phyloP scores from a whole-genome alignment of 129 eudicot species.

The Kitagawia praeruptora region DNA sequence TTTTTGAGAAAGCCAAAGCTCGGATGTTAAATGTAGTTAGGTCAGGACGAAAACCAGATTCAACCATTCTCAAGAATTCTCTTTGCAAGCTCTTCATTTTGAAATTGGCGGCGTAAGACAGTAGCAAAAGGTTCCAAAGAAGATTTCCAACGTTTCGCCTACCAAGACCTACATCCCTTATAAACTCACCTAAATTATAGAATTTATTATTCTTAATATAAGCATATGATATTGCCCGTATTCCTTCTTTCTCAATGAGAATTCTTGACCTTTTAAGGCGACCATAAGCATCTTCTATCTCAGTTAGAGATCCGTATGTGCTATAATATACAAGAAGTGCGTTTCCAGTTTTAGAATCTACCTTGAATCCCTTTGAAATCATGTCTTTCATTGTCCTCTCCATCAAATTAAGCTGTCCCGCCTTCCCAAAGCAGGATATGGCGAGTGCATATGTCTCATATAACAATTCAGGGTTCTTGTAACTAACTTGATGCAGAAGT shows the following conservation, averaged over 20 bases:
- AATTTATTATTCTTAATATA: constrained; percentile 67
- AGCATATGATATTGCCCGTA: constrained; percentile 54
- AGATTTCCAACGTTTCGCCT: constrained; percentile 78
- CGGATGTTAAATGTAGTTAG: constrained; percentile 76
- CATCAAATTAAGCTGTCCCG: constrained; percentile 68
- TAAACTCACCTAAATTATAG: constrained; percentile 56
- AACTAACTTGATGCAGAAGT: constrained; percentile 32
- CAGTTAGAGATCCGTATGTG: constrained; percentile 56
- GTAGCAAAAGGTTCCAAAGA: constrained; percentile 71
- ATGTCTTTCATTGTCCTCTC: constrained; percentile 52
- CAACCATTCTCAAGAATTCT: constrained; percentile 73
- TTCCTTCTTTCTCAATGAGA: constrained; percentile 71
- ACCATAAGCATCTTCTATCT: constrained; percentile 60
- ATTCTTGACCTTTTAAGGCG: constrained; percentile 69
- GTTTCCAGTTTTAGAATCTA: constrained; percentile 64
- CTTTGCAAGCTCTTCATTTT: constrained; percentile 96
- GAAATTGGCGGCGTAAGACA: constrained; percentile 75
- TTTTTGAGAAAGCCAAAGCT: constrained; percentile 73
- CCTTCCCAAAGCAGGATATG: constrained; percentile 55
- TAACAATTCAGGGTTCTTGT: constrained; percentile 39
- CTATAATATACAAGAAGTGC: constrained; percentile 66
- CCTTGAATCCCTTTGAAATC: constrained; percentile 53
- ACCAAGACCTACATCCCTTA: constrained; percentile 78
- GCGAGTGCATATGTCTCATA: constrained; percentile 32
- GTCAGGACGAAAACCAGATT: constrained; percentile 76